Conservation (phyloP, 2,329 filamentous ascomycete species). For the Fusarium hostae region DNA sequence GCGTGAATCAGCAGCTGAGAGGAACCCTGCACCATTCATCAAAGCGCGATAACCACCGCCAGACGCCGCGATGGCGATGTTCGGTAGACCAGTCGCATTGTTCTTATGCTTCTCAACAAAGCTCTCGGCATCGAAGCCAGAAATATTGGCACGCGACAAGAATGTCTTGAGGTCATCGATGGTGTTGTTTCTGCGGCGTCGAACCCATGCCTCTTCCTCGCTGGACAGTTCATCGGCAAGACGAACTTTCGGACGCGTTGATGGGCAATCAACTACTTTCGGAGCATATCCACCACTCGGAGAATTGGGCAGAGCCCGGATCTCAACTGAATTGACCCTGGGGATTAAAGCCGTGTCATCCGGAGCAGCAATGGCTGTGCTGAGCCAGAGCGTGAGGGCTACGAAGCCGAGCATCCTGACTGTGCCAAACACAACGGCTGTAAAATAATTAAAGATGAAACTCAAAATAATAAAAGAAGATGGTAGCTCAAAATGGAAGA, state of each 20-base stretch:
- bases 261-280: constrained; percentile 73
- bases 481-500: too few relatives aligned
- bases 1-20: constrained; percentile 81
- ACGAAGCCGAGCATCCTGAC: background rate
- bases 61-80: constrained; percentile 81
- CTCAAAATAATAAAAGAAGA: background rate
- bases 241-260: constrained; percentile 73
- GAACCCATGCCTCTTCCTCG: constrained; percentile 79
- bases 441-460: background rate
- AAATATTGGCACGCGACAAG: constrained; percentile 76
- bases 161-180: constrained; percentile 78
- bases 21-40: constrained; percentile 81
- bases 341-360: background rate
- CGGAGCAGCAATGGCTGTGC: background rate
- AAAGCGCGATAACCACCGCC: constrained; percentile 88
- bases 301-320: constrained; percentile 18
- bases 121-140: constrained; percentile 75
- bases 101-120: constrained; percentile 67
- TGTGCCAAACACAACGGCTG: rapidly evolving
- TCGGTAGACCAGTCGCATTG: constrained; percentile 55
- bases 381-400: background rate
- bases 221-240: constrained; percentile 69
- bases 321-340: background rate
- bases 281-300: constrained; percentile 70
- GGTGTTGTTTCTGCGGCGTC: constrained; percentile 76